Percentiles rank a stretch among this genome's conserved stretches.
These are phyloP conservation scores for Aphanomyces invadans DNA, from an alignment of 352 stramenopile species.

Conservation along the genomic window DNA sequence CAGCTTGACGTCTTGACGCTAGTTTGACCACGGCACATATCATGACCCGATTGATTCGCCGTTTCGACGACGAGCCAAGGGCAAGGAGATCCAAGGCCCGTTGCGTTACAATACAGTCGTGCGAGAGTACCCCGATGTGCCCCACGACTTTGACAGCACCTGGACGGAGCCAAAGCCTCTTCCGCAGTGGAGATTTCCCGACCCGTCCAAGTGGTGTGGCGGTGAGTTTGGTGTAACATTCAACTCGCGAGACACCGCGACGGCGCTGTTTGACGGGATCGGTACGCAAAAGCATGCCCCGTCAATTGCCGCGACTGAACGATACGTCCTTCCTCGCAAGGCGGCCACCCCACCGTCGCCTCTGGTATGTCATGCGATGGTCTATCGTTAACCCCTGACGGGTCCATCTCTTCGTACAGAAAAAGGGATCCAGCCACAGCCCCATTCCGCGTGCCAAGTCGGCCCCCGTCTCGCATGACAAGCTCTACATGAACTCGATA, in stretches of 20 bases:
- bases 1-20: no score
- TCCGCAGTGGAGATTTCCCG: conserved; percentile 46
- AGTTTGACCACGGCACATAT: conserved; percentile 34
- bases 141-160: conserved; percentile 28
- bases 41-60: conserved; percentile 33
- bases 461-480: neutral
- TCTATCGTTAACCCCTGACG: conserved; percentile 31
- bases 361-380: neutral
- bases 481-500: conserved; percentile 12
- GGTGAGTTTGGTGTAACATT: conserved; percentile 46
- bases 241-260: conserved; percentile 38
- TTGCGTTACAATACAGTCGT: conserved; percentile 32
- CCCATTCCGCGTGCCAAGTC: conserved; percentile 5
- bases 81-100: conserved; percentile 61
- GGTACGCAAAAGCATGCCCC: conserved; percentile 31
- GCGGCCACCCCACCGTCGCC: conserved; percentile 21
- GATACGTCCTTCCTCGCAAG: conserved; percentile 32
- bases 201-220: conserved; percentile 44
- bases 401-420: neutral
- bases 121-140: conserved; percentile 1
- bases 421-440: neutral
- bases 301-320: conserved; percentile 39
- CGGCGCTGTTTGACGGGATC: conserved; percentile 43
- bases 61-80: conserved; percentile 49
- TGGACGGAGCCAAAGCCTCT: conserved; percentile 42